phyloP scores from a whole-genome alignment of 2,329 filamentous ascomycete genomes.

The Aureobasidium sp. region DNA sequence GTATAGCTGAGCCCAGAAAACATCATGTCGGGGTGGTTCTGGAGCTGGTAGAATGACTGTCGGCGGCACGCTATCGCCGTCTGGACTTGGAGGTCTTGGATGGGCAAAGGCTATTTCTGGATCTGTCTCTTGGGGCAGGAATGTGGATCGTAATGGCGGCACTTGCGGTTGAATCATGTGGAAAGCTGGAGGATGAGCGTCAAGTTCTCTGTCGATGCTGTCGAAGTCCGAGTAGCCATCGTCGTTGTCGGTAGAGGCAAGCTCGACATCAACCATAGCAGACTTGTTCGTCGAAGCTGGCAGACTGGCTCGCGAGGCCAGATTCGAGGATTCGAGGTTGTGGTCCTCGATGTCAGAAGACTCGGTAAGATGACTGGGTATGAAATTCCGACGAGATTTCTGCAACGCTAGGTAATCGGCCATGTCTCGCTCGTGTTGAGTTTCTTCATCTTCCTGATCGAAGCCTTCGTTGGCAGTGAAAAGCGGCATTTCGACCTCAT shows the following conservation, averaged over 20 bases:
- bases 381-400: constrained; percentile 80
- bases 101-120: constrained; percentile 42
- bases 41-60: constrained; percentile 53
- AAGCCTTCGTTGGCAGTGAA: constrained; percentile 90
- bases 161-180: constrained; percentile 37
- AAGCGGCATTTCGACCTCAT: constrained; percentile 67
- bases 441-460: constrained; percentile 86
- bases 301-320: neutral
- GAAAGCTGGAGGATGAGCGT: constrained; percentile 46
- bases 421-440: constrained; percentile 81
- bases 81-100: constrained; percentile 42
- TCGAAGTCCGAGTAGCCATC: constrained; percentile 38
- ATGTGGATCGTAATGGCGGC: constrained; percentile 32
- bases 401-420: constrained; percentile 93
- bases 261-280: constrained; percentile 75
- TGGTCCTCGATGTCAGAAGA: constrained; percentile 77
- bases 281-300: constrained; percentile 50
- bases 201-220: constrained; percentile 27
- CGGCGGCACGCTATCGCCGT: constrained; percentile 49
- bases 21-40: constrained; percentile 74
- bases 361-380: constrained; percentile 73
- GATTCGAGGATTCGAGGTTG: constrained; percentile 27
- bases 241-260: constrained; percentile 57
- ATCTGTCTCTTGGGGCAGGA: constrained; percentile 46
- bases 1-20: constrained; percentile 87